These are phyloP conservation scores for Fusarium sp. DNA, from an alignment of 2,329 filamentous ascomycete genomes.

Conservation along the genomic window DNA sequence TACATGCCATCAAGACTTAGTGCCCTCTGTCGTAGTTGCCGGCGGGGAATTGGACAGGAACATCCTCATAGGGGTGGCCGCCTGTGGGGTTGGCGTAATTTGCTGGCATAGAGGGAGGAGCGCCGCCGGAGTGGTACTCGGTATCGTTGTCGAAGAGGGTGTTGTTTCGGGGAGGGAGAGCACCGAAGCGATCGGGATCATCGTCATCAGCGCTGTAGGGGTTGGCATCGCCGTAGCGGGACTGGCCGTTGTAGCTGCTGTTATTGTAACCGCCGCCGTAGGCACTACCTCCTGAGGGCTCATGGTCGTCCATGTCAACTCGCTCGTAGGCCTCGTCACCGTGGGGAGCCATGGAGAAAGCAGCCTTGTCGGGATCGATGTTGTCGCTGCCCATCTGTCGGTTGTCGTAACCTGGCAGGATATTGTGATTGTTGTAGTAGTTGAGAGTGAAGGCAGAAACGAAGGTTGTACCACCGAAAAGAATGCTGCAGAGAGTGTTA, in stretches of 20 bases:
- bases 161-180: slow-evolving; percentile 54
- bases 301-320: slow-evolving; percentile 68
- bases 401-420: slow-evolving; percentile 71
- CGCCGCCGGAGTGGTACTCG: slow-evolving; percentile 57
- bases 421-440: slow-evolving; percentile 72
- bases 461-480: slow-evolving; percentile 66
- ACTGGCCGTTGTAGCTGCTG: slow-evolving; percentile 49
- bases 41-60: slow-evolving; percentile 67
- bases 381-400: slow-evolving; percentile 59
- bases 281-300: slow-evolving; percentile 46
- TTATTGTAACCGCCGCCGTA: slow-evolving; percentile 50
- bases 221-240: slow-evolving; percentile 55
- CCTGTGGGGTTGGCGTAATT: slow-evolving; percentile 44
- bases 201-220: slow-evolving; percentile 57
- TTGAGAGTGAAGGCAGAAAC: slow-evolving; percentile 71
- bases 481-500: slow-evolving; percentile 58
- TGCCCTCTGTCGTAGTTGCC: slow-evolving; percentile 68
- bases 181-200: slow-evolving; percentile 57
- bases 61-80: slow-evolving; percentile 47
- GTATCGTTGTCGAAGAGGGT: slow-evolving; percentile 65
- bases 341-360: slow-evolving; percentile 75
- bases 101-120: slow-evolving; percentile 44
- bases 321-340: slow-evolving; percentile 75
- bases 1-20: slow-evolving; percentile 47
- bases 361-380: slow-evolving; percentile 77